These are phyloP conservation scores for Fusarium tuaranense DNA, from an alignment of 2,329 filamentous ascomycete species.

Conservation along the genomic window DNA sequence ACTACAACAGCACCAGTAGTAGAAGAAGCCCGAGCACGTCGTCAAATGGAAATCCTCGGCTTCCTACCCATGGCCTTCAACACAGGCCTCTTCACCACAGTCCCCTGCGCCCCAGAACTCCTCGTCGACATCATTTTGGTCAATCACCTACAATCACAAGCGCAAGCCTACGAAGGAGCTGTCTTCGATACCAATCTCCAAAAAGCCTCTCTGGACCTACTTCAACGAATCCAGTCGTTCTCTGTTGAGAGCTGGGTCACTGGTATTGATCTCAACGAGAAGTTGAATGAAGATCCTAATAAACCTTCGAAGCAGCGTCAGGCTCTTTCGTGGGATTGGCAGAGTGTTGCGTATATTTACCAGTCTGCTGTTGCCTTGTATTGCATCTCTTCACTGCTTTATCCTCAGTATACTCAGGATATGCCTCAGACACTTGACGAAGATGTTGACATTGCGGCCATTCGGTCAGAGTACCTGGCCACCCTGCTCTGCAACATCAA, in stretches of 20 bases:
- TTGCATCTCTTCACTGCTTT: conserved; percentile 23
- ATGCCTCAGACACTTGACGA: not conserved
- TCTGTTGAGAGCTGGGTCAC: conserved; percentile 27
- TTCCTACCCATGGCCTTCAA: conserved; percentile 31
- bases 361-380: conserved; percentile 37
- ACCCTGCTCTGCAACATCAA: conserved; percentile 16
- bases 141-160: conserved; percentile 35
- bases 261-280: not conserved
- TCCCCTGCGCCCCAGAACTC: conserved; percentile 34
- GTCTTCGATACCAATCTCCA: not conserved
- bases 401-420: not conserved
- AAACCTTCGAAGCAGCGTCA: not conserved
- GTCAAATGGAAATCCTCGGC: conserved; percentile 18
- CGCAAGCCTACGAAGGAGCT: not conserved
- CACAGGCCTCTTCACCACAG: conserved; percentile 29
- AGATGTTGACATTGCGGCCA: not conserved
- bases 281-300: not conserved
- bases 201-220: conserved; percentile 8
- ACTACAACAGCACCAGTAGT: conserved; percentile 19
- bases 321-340: conserved; percentile 19
- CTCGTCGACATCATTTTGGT: conserved; percentile 34
- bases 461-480: not conserved
- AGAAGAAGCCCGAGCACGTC: not conserved
- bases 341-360: conserved; percentile 23
- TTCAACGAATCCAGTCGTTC: conserved; percentile 33